Conservation (phyloP, 805 yeast genomes). For the Kodamaea sagamina region DNA sequence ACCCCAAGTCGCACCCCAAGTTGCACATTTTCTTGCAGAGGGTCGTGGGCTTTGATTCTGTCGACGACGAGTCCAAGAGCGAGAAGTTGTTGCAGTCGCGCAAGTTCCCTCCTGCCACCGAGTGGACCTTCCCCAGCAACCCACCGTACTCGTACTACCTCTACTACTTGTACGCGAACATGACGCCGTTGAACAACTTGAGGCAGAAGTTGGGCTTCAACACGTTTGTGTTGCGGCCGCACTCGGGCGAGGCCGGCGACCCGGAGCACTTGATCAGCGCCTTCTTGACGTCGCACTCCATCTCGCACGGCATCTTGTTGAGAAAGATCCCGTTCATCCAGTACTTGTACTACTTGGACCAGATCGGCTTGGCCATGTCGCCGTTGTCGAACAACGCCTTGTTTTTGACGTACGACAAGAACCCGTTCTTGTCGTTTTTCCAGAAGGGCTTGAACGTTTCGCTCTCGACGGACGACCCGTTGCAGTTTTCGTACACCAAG, state of each 20-base stretch:
- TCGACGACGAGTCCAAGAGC: constrained; percentile 93
- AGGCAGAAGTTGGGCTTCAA: constrained; percentile 74
- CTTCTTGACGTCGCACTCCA: constrained; percentile 84
- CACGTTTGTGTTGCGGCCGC: constrained; percentile 94
- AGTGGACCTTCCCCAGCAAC: constrained; percentile 76
- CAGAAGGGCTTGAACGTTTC: constrained; percentile 93
- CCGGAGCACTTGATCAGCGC: constrained; percentile 95
- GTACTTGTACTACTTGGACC: constrained; percentile 89
- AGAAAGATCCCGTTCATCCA: constrained; percentile 95
- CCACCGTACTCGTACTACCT: constrained; percentile 98
- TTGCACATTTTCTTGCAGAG: constrained; percentile 84
- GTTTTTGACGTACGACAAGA: constrained; percentile 93
- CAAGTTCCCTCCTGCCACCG: constrained; percentile 80
- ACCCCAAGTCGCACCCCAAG: constrained; percentile 90
- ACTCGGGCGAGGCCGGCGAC: constrained; percentile 99
- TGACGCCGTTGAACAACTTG: constrained; percentile 84
- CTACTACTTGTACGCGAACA: constrained; percentile 83
- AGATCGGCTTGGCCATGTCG: constrained; percentile 97
- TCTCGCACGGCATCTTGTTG: constrained; percentile 91
- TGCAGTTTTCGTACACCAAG: constrained; percentile 94
- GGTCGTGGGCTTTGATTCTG: constrained; percentile 97
- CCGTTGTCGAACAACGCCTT: constrained; percentile 96
- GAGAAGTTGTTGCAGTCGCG: constrained; percentile 75
- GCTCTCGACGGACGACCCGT: constrained; percentile 94
- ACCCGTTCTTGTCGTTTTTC: constrained; percentile 90